phyloP scores from a whole-genome alignment of 768 basidiomycete species.

The Lyophyllum shimeji region DNA sequence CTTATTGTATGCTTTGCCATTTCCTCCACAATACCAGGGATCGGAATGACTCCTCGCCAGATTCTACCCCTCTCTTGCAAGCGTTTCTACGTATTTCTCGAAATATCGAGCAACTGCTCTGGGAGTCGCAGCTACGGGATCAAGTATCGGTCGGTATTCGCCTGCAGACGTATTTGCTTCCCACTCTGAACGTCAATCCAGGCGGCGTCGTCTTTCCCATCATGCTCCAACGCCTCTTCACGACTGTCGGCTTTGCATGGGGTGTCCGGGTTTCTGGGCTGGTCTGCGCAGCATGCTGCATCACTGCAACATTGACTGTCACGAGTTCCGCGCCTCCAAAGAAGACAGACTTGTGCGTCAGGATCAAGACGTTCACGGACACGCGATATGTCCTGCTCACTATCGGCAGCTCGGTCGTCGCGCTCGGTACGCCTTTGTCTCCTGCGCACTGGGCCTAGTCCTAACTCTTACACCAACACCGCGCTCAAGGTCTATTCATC shows the following conservation, averaged over 20 bases:
- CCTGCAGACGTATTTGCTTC: too few species aligned
- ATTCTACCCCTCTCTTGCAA: constrained; percentile 69
- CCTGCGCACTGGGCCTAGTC: too few species aligned
- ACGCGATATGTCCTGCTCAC: constrained; percentile 51
- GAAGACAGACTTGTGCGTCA: constrained; percentile 26
- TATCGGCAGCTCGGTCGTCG: constrained; percentile 55
- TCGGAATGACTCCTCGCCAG: constrained; percentile 27
- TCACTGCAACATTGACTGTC: constrained; percentile 47
- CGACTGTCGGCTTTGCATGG: constrained; percentile 59
- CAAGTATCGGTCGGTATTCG: constrained; percentile 49
- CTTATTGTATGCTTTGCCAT: constrained; percentile 50
- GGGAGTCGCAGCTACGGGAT: constrained; percentile 72
- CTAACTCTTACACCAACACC: background rate
- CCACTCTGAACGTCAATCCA: too few species aligned
- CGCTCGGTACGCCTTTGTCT: constrained; percentile 47
- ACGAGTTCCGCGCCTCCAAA: constrained; percentile 29
- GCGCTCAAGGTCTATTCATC: constrained; percentile 57
- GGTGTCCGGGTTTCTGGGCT: constrained; percentile 58
- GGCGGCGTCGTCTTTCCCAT: constrained; percentile 75
- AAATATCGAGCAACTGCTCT: constrained; percentile 69
- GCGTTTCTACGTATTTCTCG: constrained; percentile 64
- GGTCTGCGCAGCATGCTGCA: constrained; percentile 46
- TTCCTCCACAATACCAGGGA: background rate
- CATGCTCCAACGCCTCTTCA: constrained; percentile 57
- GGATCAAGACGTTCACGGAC: constrained; percentile 44